Evolutionary conservation across 148 eudicot species (phyloP).

Genomic region (Amaranthus cruentus): DNA sequence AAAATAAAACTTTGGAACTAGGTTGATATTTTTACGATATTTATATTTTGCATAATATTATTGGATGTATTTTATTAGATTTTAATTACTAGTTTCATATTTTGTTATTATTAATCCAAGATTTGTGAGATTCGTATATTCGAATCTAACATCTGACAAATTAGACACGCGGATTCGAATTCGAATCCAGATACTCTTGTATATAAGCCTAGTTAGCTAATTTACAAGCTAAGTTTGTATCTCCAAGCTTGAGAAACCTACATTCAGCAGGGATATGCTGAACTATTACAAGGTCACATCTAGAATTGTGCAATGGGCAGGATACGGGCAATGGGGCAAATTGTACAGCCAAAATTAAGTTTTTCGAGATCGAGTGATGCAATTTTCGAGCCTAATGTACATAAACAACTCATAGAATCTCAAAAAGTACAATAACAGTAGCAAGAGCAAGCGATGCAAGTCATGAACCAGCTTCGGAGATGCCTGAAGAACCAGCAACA

Average conservation of each 20-base stretch:
- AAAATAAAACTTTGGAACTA: no score
- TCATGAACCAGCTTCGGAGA: conserved; percentile 39
- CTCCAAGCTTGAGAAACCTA: background rate
- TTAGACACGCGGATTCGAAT: no score
- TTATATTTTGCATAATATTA: no score
- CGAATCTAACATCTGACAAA: no score
- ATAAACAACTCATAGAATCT: conserved; percentile 5
- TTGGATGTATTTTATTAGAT: no score
- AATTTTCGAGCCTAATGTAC: conserved; percentile 11
- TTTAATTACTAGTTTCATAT: no score
- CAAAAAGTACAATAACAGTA: background rate
- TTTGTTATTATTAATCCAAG: no score
- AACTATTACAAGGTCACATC: conserved; percentile 6
- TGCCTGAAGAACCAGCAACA: conserved; percentile 61
- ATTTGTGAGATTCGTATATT: no score
- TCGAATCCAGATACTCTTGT: background rate
- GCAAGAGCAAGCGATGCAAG: background rate
- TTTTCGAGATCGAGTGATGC: conserved; percentile 8
- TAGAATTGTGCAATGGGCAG: no score
- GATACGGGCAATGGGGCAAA: background rate
- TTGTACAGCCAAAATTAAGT: conserved; percentile 19
- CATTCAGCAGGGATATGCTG: conserved; percentile 12
- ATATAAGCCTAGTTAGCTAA: conserved; percentile 14
- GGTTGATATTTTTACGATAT: no score
- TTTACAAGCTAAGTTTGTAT: conserved; percentile 18